phyloP scores from a whole-genome alignment of 2,329 filamentous ascomycete genomes.

The Monilinia aucupariae region DNA sequence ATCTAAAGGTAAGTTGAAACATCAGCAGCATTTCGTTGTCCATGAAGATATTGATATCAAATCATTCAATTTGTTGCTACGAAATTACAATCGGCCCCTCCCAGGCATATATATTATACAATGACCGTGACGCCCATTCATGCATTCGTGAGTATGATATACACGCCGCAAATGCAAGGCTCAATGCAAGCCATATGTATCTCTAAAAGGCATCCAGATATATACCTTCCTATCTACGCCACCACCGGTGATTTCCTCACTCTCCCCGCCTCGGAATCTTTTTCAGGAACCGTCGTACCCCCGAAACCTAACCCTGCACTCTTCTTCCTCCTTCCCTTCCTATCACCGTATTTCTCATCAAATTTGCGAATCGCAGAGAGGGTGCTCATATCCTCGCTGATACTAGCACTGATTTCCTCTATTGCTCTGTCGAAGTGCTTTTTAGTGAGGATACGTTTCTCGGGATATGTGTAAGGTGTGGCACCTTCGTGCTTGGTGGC shows the following conservation, averaged over 20 bases:
- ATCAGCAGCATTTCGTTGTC: neutral
- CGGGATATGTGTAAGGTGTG: slow-evolving; percentile 51
- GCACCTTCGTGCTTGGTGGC: slow-evolving; percentile 38
- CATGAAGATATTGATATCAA: neutral
- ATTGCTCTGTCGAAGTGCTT: slow-evolving; percentile 81
- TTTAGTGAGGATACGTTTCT: slow-evolving; percentile 57
- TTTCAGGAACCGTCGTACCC: slow-evolving; percentile 29
- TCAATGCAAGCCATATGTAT: slow-evolving; percentile 12
- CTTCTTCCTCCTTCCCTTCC: slow-evolving; percentile 59
- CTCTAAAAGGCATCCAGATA: neutral
- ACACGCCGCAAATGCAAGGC: slow-evolving; percentile 1
- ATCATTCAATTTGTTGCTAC: slow-evolving; percentile 6
- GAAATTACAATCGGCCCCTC: neutral
- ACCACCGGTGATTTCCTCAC: slow-evolving; percentile 31
- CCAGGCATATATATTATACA: neutral
- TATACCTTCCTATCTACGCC: neutral
- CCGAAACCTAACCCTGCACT: slow-evolving; percentile 55
- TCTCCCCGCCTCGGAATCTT: slow-evolving; percentile 33
- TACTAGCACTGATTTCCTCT: slow-evolving; percentile 83
- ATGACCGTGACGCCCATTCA: slow-evolving; percentile 6
- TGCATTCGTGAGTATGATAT: neutral
- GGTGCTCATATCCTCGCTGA: slow-evolving; percentile 88
- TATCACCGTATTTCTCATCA: slow-evolving; percentile 89
- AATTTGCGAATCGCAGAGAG: slow-evolving; percentile 87
- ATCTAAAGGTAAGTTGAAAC: too few relatives aligned